Conservation (phyloP, 164 flowering plant genomes). For the Magnolia sinica region DNA sequence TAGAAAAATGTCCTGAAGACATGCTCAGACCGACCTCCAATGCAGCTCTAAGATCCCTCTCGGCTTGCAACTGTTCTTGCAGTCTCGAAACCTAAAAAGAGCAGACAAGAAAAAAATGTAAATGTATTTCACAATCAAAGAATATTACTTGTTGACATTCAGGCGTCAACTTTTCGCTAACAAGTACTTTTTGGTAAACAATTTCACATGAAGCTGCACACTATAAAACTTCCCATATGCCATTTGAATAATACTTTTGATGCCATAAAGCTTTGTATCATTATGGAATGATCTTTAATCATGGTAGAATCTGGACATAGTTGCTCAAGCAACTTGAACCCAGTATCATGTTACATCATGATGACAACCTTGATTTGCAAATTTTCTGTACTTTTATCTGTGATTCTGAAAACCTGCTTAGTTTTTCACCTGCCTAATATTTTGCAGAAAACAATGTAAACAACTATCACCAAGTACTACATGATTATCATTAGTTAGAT, state of each 20-base stretch:
- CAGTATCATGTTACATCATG: background rate
- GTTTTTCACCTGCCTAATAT: background rate
- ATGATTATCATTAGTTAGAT: no score
- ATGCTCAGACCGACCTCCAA: conserved; percentile 96
- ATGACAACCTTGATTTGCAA: background rate
- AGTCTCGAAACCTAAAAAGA: conserved; percentile 72
- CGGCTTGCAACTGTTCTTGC: conserved; percentile 99
- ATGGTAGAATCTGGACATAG: no score
- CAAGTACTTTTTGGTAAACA: background rate
- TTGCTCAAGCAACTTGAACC: background rate
- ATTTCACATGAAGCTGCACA: no score
- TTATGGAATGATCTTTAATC: no score
- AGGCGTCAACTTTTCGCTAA: background rate
- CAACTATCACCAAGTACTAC: background rate
- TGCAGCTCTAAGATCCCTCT: conserved; percentile 95
- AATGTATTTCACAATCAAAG: background rate
- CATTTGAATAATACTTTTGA: no score
- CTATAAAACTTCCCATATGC: no score
- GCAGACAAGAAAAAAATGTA: background rate
- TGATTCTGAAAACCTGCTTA: background rate
- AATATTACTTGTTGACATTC: background rate
- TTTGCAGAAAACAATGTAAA: background rate
- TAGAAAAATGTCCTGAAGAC: conserved; percentile 78
- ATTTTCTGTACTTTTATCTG: background rate
- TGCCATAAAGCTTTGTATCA: no score